phyloP scores from a whole-genome alignment of 1,284 basidiomycete species.

The Moesziomyces sp. region DNA sequence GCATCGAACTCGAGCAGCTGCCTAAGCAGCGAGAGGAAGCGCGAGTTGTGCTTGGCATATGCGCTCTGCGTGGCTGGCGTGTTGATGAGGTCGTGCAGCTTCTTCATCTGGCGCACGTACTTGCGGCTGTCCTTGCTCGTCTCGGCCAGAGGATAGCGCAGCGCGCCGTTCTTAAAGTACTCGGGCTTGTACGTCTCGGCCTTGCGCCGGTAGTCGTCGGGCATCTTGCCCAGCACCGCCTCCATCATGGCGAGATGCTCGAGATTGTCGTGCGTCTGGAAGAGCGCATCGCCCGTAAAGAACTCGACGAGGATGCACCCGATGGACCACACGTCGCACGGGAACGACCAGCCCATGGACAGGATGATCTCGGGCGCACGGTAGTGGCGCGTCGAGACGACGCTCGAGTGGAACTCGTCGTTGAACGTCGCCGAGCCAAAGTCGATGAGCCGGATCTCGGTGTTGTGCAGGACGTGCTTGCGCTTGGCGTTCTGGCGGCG shows the following conservation, averaged over 20 bases:
- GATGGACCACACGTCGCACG: conserved; percentile 97
- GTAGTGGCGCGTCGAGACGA: conserved; percentile 97
- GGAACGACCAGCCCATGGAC: conserved; percentile 93
- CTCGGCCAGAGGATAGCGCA: conserved; percentile 91
- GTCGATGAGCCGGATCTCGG: conserved; percentile 96
- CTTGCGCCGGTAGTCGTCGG: conserved; percentile 76
- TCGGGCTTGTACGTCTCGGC: conserved; percentile 79
- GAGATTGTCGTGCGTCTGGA: conserved; percentile 98
- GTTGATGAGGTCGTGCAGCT: conserved; percentile 86
- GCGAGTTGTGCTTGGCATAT: conserved; percentile 72
- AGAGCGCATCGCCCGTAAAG: conserved; percentile 94
- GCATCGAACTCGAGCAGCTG: conserved; percentile 92
- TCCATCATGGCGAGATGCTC: conserved; percentile 99
- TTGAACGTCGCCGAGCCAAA: conserved; percentile 99
- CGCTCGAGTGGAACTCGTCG: conserved; percentile 96
- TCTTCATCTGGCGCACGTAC: conserved; percentile 87
- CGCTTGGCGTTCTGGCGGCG: conserved; percentile 57
- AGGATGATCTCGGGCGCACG: conserved; percentile 99
- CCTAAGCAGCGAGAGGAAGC: conserved; percentile 87
- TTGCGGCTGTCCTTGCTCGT: conserved; percentile 89
- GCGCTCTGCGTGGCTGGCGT: conserved; percentile 30
- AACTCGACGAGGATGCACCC: conserved; percentile 99
- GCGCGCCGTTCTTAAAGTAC: conserved; percentile 85
- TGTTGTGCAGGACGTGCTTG: conserved; percentile 77
- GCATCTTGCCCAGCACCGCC: conserved; percentile 96